A percentile compares a stretch with the other conserved stretches of the same genome.
phyloP scores from a whole-genome alignment of 331 rosid genomes.

The Spiraea crenata region DNA sequence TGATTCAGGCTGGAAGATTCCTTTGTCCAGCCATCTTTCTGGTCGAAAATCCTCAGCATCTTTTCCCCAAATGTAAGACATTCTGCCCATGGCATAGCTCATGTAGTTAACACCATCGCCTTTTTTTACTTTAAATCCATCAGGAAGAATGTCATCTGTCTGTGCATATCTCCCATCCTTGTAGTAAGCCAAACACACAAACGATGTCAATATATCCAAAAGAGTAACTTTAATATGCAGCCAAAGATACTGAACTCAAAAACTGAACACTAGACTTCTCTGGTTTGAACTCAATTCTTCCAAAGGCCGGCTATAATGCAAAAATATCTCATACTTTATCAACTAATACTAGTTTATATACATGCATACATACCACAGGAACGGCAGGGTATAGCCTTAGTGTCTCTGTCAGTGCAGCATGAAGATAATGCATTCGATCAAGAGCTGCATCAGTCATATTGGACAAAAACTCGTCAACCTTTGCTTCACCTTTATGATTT shows the following conservation, averaged over 20 bases:
- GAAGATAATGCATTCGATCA: conserved; percentile 80
- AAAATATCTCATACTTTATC: no score
- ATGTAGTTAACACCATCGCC: conserved; percentile 65
- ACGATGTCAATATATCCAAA: no score
- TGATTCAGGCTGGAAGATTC: conserved; percentile 52
- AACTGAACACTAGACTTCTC: no score
- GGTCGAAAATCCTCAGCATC: conserved; percentile 64
- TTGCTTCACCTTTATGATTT: conserved; percentile 27
- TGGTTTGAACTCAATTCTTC: no score
- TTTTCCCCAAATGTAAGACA: conserved; percentile 74
- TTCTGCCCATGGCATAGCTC: conserved; percentile 78
- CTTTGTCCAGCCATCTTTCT: conserved; percentile 69
- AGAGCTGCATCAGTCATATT: conserved; percentile 49
- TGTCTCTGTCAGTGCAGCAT: conserved; percentile 75
- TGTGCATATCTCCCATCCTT: conserved; percentile 60
- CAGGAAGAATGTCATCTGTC: conserved; percentile 55
- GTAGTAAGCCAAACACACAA: conserved; percentile 13
- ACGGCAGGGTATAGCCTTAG: conserved; percentile 77
- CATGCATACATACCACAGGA: conserved; percentile 36
- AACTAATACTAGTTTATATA: no score
- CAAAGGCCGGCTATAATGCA: not conserved
- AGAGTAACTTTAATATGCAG: no score
- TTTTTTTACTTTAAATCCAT: conserved; percentile 53
- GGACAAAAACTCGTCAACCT: conserved; percentile 39
- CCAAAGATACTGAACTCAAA: no score